Conservation (phyloP, 345 rosid genomes). For the Populus nigra region DNA sequence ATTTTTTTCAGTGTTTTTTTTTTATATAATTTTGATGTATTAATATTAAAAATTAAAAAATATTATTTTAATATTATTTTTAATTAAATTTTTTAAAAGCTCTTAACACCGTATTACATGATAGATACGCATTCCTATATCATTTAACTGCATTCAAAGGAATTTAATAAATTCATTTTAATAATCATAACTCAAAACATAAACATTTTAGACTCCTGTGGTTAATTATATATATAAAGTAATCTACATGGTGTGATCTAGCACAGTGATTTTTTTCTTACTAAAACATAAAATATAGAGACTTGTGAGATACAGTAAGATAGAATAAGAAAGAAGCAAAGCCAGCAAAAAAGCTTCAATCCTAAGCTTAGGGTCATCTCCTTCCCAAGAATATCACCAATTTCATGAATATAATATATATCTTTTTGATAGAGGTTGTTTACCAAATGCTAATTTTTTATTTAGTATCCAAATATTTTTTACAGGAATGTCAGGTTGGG, state of each 20-base stretch:
- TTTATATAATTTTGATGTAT: too few relatives aligned
- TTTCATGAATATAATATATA: not conserved
- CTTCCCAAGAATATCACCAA: not conserved
- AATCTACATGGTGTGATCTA: not conserved
- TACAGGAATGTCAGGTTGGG: slow-evolving; percentile 6
- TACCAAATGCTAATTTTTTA: not conserved
- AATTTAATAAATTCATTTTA: too few relatives aligned
- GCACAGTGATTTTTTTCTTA: not conserved
- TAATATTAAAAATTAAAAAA: too few relatives aligned
- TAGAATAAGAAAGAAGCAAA: not conserved
- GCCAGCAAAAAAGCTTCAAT: slow-evolving; percentile 5
- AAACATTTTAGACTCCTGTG: not conserved
- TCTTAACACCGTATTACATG: fast-evolving
- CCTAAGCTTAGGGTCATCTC: not conserved
- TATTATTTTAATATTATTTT: too few relatives aligned
- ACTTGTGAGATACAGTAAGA: not conserved
- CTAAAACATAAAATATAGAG: not conserved
- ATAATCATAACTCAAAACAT: not conserved
- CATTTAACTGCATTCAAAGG: too few relatives aligned
- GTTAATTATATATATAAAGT: not conserved
- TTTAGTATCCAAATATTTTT: not conserved
- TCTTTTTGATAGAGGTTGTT: not conserved
- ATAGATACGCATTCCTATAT: too few relatives aligned
- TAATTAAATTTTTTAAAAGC: too few relatives aligned
- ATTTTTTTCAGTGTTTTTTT: too few relatives aligned